Evolutionary conservation across 768 basidiomycete genomes (phyloP).

Genomic region (Cystofilobasidium ferigula): DNA sequence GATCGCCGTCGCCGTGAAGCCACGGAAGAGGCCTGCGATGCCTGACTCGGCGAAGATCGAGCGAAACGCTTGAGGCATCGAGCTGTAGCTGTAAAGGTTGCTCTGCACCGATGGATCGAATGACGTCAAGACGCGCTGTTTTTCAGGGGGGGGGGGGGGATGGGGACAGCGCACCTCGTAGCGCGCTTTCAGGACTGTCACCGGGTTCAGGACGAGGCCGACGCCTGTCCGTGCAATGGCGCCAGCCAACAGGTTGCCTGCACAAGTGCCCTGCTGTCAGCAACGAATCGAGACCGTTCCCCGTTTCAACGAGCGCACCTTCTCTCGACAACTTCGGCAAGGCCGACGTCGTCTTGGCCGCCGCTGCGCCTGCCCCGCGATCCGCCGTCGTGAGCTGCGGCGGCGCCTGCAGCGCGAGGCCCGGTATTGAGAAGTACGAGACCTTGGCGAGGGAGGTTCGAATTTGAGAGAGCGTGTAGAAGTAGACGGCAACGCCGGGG

Average conservation of each 20-base stretch:
- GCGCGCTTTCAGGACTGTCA: slow-evolving; percentile 81
- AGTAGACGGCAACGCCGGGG: slow-evolving; percentile 84
- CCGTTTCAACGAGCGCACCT: background rate
- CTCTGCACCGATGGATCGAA: slow-evolving; percentile 43
- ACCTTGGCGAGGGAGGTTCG: slow-evolving; percentile 64
- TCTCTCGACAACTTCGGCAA: slow-evolving; percentile 45
- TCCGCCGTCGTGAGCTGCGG: background rate
- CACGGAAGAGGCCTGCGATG: slow-evolving; percentile 69
- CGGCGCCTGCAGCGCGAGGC: background rate
- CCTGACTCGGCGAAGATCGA: slow-evolving; percentile 43
- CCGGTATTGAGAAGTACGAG: slow-evolving; percentile 51
- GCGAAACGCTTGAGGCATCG: slow-evolving; percentile 46
- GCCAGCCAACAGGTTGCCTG: slow-evolving; percentile 69
- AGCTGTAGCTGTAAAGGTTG: slow-evolving; percentile 61
- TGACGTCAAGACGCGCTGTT: background rate
- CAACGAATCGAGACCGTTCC: background rate
- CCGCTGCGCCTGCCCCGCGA: background rate
- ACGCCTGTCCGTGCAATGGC: slow-evolving; percentile 68
- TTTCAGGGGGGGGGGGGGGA: slow-evolving; percentile 27
- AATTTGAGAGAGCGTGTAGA: slow-evolving; percentile 71
- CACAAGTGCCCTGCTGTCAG: slow-evolving; percentile 39
- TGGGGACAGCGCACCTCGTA: slow-evolving; percentile 70
- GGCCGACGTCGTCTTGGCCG: slow-evolving; percentile 27
- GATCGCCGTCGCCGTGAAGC: slow-evolving; percentile 75
- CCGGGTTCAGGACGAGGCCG: slow-evolving; percentile 76